phyloP scores from a whole-genome alignment of 768 basidiomycete genomes.

The Rossbeevera mucosa region DNA sequence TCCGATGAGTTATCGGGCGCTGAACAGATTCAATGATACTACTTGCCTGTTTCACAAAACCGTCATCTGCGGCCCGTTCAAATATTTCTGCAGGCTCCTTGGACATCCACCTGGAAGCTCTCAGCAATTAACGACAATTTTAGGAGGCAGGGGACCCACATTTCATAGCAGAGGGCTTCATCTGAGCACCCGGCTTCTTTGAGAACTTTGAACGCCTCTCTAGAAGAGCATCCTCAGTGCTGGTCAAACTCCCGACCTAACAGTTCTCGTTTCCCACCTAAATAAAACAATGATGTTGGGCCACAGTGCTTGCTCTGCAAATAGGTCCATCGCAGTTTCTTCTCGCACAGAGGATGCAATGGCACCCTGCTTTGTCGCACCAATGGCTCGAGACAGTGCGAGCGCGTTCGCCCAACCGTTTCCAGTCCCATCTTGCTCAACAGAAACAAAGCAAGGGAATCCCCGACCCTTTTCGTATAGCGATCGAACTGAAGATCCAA shows the following conservation, averaged over 20 bases:
- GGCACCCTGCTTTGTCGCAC: slow-evolving; percentile 59
- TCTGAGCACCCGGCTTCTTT: slow-evolving; percentile 64
- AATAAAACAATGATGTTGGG: slow-evolving; percentile 64
- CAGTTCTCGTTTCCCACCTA: slow-evolving; percentile 31
- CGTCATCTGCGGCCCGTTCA: slow-evolving; percentile 62
- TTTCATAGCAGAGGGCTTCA: slow-evolving; percentile 62
- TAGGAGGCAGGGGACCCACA: slow-evolving; percentile 33
- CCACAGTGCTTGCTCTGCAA: slow-evolving; percentile 65
- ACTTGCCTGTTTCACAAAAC: slow-evolving; percentile 52
- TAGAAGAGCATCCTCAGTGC: slow-evolving; percentile 20
- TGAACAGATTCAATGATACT: not conserved
- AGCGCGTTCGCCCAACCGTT: slow-evolving; percentile 43
- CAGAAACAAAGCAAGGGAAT: slow-evolving; percentile 62
- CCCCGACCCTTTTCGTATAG: slow-evolving; percentile 56
- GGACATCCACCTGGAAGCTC: slow-evolving; percentile 57
- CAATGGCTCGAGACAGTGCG: slow-evolving; percentile 53
- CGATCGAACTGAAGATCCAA: slow-evolving; percentile 60
- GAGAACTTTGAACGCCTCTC: slow-evolving; percentile 57
- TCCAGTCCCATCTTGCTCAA: slow-evolving; percentile 57
- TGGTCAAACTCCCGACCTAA: not conserved
- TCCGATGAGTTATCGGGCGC: not conserved
- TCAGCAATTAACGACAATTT: not conserved
- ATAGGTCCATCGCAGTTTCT: slow-evolving; percentile 62
- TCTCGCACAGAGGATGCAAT: slow-evolving; percentile 59
- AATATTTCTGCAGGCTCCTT: slow-evolving; percentile 69